A percentile compares a stretch with the other conserved stretches of the same genome.
Evolutionary conservation across 2,329 filamentous ascomycete genomes (phyloP).

Genomic region (Venturia oleaginea): DNA sequence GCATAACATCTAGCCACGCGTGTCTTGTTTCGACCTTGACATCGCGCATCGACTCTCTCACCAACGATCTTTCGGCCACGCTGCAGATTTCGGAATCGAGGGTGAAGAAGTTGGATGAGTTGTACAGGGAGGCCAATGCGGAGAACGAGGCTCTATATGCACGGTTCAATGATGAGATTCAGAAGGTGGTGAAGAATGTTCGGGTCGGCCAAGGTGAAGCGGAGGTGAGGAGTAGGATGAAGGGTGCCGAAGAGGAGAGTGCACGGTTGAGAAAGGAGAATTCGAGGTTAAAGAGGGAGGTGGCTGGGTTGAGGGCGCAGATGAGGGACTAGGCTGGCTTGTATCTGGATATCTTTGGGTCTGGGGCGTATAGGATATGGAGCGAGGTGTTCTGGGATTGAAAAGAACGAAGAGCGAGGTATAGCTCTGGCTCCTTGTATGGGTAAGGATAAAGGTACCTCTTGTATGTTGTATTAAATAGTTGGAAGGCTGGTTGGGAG

Average conservation of each 20-base stretch:
- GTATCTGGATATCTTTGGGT: not conserved
- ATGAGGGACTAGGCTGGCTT: constrained; percentile 22
- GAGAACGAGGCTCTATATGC: constrained; percentile 93
- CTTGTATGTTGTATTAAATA: not conserved
- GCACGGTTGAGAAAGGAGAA: constrained; percentile 78
- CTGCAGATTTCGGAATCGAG: constrained; percentile 69
- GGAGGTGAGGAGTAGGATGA: constrained; percentile 62
- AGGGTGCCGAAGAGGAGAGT: constrained; percentile 68
- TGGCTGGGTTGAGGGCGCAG: constrained; percentile 53
- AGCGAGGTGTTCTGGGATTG: not conserved
- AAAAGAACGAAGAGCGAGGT: too few species aligned
- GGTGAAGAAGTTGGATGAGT: constrained; percentile 71
- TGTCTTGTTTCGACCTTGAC: constrained; percentile 49
- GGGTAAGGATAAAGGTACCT: not conserved
- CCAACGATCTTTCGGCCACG: constrained; percentile 61
- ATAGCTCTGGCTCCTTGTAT: not conserved
- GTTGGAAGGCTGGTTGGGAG: not conserved
- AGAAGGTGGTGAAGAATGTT: constrained; percentile 69
- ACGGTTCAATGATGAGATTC: constrained; percentile 83
- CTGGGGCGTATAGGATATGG: not conserved
- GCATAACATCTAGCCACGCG: constrained; percentile 60
- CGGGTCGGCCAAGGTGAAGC: constrained; percentile 69
- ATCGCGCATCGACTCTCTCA: constrained; percentile 53
- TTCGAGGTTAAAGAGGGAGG: constrained; percentile 69
- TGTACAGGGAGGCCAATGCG: constrained; percentile 77